Evolutionary conservation across 225 moss, liverwort and hornwort genomes (phyloP).

Genomic region (Polytrichum commune): DNA sequence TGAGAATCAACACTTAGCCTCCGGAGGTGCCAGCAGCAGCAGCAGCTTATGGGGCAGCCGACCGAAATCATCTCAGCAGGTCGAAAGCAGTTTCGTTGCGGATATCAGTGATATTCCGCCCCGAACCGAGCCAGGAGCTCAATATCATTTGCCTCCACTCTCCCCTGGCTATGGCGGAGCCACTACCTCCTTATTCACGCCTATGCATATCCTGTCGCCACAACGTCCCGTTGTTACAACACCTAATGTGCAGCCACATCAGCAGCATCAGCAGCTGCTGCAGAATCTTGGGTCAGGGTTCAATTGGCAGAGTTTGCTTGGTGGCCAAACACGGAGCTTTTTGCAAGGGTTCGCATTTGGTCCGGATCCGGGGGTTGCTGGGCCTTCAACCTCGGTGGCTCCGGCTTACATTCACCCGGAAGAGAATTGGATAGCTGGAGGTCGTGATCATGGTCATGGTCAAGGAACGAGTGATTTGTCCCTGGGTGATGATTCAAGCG

Average conservation of each 20-base stretch:
- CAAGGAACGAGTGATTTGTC: conserved; percentile 39
- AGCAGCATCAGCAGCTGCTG: conserved; percentile 8
- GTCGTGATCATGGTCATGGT: conserved; percentile 27
- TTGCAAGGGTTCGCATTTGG: conserved; percentile 42
- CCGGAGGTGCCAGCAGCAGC: conserved; percentile 6
- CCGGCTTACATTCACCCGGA: conserved; percentile 21
- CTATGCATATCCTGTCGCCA: conserved; percentile 34
- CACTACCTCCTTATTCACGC: conserved; percentile 33
- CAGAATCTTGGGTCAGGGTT: conserved; percentile 22
- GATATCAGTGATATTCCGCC: conserved; percentile 21
- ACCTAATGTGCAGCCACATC: conserved; percentile 19
- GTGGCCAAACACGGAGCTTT: conserved; percentile 29
- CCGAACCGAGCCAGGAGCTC: conserved; percentile 17
- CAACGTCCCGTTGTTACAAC: conserved; percentile 20
- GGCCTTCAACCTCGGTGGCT: conserved; percentile 34
- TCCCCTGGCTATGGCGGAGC: conserved; percentile 29
- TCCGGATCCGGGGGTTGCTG: conserved; percentile 25
- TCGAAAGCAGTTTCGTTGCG: conserved; percentile 18
- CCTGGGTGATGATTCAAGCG: conserved; percentile 43
- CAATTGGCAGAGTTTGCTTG: conserved; percentile 40
- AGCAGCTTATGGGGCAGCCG: neutral
- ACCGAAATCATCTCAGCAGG: neutral
- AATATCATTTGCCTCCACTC: conserved; percentile 31
- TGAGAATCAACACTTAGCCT: conserved; percentile 13
- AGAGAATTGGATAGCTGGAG: conserved; percentile 36